Base-by-base conservation (phyloP, 495 filamentous ascomycete genomes). In the Schizothecium vesticola region DNA sequence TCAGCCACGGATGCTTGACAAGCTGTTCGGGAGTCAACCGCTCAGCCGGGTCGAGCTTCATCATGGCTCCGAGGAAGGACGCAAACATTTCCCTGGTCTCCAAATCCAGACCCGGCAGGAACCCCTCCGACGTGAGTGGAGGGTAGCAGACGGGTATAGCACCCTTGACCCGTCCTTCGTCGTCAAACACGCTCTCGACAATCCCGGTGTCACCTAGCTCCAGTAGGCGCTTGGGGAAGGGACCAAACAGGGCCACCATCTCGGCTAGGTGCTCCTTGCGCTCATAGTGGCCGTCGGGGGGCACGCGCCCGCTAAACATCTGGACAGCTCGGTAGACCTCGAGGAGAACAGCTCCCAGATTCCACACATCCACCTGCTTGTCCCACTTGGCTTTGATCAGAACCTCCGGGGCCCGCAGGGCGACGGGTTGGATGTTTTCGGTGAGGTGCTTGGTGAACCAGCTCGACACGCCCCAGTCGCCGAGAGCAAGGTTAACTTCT, bases 391-490 rank as follows among this genome's bases (percentile, higher is more conserved):
- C 77, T 25, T 51, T 56, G 24, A 77, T 72, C 10, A 79, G 69
- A 13, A 78, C 73, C 62, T 78, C 76, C 1, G 77, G 75, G 3
- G 76, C 64, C 3, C 75, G 69, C 3, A 78, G 72, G 6, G 67
- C 58, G 13, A 77, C 66, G 25, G 76, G 72, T 26, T 79, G 73
- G 67, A 78, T 79, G 25, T 57, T 65, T 57, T 77, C 71, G 3
- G 59, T 71, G 3, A 78, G 74, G 33, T 75, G 75, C 36, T 72
- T 71, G 1, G 21, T 59, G 5, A 65, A 63, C 67, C 68, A 77
- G 60, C 77, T 78, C 1, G 77, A 33, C 0, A 77, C 69, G 9
- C 69, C 71, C 74, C 76, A 79, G 60, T 79, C 77, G 51, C 71
- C 71, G 0, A 78, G 70, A 9, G 70, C 64, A 43, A 75, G 69